Percentiles rank a stretch among this genome's conserved stretches.
Conservation (phyloP, 78 protist genomes). For the Emiliania huxleyi region DNA sequence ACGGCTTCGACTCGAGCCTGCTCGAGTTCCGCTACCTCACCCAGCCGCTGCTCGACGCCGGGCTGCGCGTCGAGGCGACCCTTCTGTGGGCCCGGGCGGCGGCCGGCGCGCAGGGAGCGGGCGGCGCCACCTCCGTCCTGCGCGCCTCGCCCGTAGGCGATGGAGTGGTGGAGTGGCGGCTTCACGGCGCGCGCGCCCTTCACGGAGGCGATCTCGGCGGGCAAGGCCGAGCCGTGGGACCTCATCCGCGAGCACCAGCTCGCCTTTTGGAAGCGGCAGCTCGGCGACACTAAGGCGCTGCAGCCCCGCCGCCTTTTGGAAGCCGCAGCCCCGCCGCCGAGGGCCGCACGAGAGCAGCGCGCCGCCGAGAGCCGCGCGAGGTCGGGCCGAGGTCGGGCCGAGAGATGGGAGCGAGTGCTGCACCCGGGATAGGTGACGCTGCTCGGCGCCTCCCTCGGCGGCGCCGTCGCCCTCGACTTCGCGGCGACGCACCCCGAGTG, state of each 20-base stretch:
- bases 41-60: background rate
- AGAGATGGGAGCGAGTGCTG: no score
- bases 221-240: background rate
- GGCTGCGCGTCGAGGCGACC: slow-evolving; percentile 1
- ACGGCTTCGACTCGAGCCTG: background rate
- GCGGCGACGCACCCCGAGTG: background rate
- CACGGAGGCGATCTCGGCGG: background rate
- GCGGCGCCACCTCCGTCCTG: no score
- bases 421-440: background rate
- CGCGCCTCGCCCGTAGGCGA: no score
- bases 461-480: background rate
- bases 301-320: no score
- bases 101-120: no score
- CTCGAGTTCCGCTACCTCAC: background rate
- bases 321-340: no score
- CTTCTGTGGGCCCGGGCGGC: no score
- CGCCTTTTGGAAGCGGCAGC: background rate
- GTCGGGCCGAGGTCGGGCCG: no score
- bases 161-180: slow-evolving; percentile 12
- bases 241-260: background rate
- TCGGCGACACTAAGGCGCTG: background rate
- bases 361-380: no score
- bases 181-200: slow-evolving; percentile 7
- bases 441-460: background rate
- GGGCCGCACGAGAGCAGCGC: no score